phyloP scores from a whole-genome alignment of 352 stramenopile genomes.

The Pythium folliculosum region DNA sequence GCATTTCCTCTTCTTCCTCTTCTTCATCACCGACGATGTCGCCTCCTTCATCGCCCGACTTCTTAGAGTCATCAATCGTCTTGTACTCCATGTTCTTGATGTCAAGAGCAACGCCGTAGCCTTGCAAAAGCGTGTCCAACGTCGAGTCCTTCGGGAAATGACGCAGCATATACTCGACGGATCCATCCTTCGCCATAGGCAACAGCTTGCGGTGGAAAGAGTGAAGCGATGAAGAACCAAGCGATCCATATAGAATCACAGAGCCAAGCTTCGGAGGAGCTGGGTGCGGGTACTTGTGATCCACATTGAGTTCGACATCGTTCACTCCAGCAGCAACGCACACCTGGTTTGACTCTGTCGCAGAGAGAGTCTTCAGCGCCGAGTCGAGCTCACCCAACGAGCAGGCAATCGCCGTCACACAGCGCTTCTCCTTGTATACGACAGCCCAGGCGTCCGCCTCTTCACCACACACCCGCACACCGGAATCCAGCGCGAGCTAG shows the following conservation, averaged over 20 bases:
- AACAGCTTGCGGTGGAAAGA: constrained; percentile 68
- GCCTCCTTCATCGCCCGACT: constrained; percentile 34
- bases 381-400: constrained; percentile 39
- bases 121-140: constrained; percentile 83
- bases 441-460: constrained; percentile 68
- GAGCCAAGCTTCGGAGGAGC: constrained; percentile 36
- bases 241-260: constrained; percentile 82
- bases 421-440: constrained; percentile 67
- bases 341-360: constrained; percentile 33
- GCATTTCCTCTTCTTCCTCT: constrained; percentile 34
- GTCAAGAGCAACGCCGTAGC: constrained; percentile 92
- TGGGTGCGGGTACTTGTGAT: constrained; percentile 73
- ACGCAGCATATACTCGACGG: constrained; percentile 83
- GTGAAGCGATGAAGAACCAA: constrained; percentile 71
- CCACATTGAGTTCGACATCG: constrained; percentile 63
- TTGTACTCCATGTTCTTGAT: constrained; percentile 99
- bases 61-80: constrained; percentile 92
- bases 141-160: constrained; percentile 70
- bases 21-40: constrained; percentile 27
- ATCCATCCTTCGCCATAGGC: constrained; percentile 50
- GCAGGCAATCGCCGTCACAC: constrained; percentile 67
- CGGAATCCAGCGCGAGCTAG: constrained; percentile 71
- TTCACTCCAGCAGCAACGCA: constrained; percentile 70
- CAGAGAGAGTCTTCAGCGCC: constrained; percentile 16
- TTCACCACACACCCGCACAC: constrained; percentile 50